Percentiles rank a stretch among this genome's conserved stretches.
Evolutionary conservation across 768 basidiomycete genomes (phyloP).

Genomic region (Psilocybe subaeruginosa): DNA sequence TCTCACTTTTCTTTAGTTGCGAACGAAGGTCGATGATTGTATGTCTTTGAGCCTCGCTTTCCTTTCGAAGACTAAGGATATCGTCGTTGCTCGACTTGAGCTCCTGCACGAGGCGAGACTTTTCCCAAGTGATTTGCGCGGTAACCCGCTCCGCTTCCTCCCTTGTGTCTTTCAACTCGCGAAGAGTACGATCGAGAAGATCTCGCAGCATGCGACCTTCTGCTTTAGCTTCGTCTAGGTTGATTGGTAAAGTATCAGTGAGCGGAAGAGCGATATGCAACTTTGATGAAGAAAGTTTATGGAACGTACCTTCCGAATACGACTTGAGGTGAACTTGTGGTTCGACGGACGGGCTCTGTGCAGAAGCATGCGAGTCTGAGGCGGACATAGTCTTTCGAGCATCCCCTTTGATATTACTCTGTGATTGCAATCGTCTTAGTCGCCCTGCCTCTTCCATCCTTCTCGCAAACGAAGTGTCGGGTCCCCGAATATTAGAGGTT

Average conservation of each 20-base stretch:
- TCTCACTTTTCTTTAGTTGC: slow-evolving; percentile 1
- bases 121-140: slow-evolving; percentile 6
- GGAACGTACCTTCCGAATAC: not conserved
- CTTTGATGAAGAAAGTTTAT: not conserved
- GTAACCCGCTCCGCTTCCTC: not conserved
- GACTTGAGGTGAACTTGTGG: not conserved
- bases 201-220: slow-evolving; percentile 7
- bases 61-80: not conserved
- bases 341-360: not conserved
- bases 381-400: not conserved
- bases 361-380: not conserved
- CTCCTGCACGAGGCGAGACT: not conserved
- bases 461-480: slow-evolving; percentile 7
- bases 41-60: not conserved
- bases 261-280: not conserved
- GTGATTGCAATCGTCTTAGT: slow-evolving; percentile 11
- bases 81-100: not conserved
- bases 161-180: slow-evolving; percentile 2
- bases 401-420: not conserved
- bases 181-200: slow-evolving; percentile 1
- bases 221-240: not conserved
- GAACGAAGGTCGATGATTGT: not conserved
- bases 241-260: not conserved
- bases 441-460: slow-evolving; percentile 13
- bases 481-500: not conserved